phyloP scores from a whole-genome alignment of 169 alveolate genomes.

The Eimeria falciformis region DNA sequence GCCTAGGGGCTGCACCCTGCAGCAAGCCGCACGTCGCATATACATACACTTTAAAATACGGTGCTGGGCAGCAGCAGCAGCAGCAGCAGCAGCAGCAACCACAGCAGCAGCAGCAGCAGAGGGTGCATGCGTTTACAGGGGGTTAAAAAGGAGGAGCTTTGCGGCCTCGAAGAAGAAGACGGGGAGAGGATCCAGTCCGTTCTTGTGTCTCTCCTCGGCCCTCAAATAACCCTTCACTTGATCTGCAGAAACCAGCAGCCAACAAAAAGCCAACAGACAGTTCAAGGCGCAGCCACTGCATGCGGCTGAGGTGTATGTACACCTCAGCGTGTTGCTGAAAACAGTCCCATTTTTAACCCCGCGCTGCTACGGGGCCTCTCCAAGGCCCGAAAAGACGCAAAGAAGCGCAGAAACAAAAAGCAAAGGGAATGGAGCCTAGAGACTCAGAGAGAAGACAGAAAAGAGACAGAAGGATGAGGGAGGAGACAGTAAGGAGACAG shows the following conservation, averaged over 20 bases:
- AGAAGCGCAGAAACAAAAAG: no score
- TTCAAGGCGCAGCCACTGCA: no score
- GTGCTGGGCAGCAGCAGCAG: slow-evolving; percentile 20
- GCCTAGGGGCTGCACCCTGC: slow-evolving; percentile 14
- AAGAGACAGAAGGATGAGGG: neutral
- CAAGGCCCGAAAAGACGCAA: no score
- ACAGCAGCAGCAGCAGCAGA: slow-evolving; percentile 12
- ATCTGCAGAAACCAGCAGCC: slow-evolving; percentile 9
- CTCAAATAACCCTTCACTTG: neutral
- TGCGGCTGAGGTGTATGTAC: neutral
- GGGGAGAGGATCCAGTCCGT: slow-evolving; percentile 44
- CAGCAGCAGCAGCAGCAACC: slow-evolving; percentile 32
- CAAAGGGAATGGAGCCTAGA: no score
- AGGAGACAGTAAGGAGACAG: no score
- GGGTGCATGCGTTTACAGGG: slow-evolving; percentile 54
- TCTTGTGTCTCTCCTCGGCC: slow-evolving; percentile 45
- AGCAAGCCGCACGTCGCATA: neutral
- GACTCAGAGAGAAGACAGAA: neutral
- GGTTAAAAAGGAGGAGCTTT: slow-evolving; percentile 58
- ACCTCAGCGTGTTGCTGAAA: no score
- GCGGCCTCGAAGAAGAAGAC: slow-evolving; percentile 68
- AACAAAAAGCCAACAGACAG: no score
- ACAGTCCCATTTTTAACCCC: no score
- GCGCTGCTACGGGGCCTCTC: no score
- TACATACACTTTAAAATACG: no score